phyloP scores from a whole-genome alignment of 495 filamentous ascomycete genomes.

The Xylaria castorea region DNA sequence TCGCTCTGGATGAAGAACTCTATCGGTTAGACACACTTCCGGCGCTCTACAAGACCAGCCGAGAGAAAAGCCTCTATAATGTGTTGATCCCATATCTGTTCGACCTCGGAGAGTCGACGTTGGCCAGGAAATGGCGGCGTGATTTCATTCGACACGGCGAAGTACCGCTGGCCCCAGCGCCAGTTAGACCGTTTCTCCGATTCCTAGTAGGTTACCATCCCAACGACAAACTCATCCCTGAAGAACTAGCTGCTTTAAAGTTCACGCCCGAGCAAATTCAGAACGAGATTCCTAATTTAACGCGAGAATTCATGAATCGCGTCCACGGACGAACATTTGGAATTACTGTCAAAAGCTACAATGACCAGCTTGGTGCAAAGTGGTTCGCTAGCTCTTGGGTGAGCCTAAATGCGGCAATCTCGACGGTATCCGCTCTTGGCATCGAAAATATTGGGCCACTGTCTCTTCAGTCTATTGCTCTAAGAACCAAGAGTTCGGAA shows the following conservation, averaged over 20 bases:
- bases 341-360: conserved; percentile 57
- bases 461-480: conserved; percentile 72
- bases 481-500: conserved; percentile 60
- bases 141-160: conserved; percentile 42
- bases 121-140: conserved; percentile 67
- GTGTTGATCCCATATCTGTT: conserved; percentile 64
- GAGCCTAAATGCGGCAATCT: conserved; percentile 68
- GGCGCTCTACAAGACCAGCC: conserved; percentile 59
- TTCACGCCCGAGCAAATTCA: conserved; percentile 28
- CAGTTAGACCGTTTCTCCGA: conserved; percentile 42
- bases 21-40: conserved; percentile 40
- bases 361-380: conserved; percentile 71
- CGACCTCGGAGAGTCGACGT: conserved; percentile 50
- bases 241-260: conserved; percentile 29
- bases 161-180: conserved; percentile 35
- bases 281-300: conserved; percentile 28
- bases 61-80: conserved; percentile 65
- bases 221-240: conserved; percentile 22
- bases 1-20: conserved; percentile 37
- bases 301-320: conserved; percentile 51
- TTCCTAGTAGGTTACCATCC: conserved; percentile 46
- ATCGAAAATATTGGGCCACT: conserved; percentile 72
- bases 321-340: conserved; percentile 53
- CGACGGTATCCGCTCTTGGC: conserved; percentile 67
- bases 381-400: conserved; percentile 75